Conservation (phyloP, 495 filamentous ascomycete species). For the Lasiosphaeria ovina region DNA sequence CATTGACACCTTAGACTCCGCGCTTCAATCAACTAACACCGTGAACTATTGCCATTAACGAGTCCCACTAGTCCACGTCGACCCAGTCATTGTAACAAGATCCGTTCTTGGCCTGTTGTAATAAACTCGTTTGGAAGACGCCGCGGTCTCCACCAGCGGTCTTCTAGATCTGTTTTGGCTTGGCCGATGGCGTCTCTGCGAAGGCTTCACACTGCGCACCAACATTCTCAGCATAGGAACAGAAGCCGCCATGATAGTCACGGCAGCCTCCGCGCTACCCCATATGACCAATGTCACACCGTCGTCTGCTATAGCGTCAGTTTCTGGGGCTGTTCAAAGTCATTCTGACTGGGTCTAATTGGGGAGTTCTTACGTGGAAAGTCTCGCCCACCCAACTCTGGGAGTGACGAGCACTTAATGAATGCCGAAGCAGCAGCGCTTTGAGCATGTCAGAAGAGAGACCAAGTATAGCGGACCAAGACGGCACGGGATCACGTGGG, state of each 20-base stretch:
- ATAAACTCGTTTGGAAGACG: slow-evolving; percentile 23
- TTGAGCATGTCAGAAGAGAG: neutral
- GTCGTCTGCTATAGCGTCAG: slow-evolving; percentile 13
- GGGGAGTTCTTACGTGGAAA: slow-evolving; percentile 20
- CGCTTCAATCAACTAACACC: no score
- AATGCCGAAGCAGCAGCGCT: slow-evolving; percentile 27
- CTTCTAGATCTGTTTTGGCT: slow-evolving; percentile 9
- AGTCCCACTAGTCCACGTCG: slow-evolving; percentile 23
- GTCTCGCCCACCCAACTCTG: slow-evolving; percentile 23
- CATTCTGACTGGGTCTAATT: neutral
- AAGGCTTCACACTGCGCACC: slow-evolving; percentile 17
- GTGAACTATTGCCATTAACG: slow-evolving; percentile 3
- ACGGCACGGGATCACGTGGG: neutral
- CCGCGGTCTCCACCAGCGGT: slow-evolving; percentile 11
- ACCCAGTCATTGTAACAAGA: slow-evolving; percentile 27
- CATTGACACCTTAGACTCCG: no score
- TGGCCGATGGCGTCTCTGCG: slow-evolving; percentile 1
- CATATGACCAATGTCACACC: slow-evolving; percentile 28
- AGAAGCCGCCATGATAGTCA: slow-evolving; percentile 36
- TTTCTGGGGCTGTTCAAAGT: neutral
- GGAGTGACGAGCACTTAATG: slow-evolving; percentile 32
- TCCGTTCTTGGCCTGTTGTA: slow-evolving; percentile 29
- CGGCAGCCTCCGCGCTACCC: slow-evolving; percentile 32
- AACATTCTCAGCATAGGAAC: slow-evolving; percentile 34
- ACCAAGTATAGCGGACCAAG: neutral